Conservation (phyloP, 345 rosid genomes). For the Lepidium aucheri region DNA sequence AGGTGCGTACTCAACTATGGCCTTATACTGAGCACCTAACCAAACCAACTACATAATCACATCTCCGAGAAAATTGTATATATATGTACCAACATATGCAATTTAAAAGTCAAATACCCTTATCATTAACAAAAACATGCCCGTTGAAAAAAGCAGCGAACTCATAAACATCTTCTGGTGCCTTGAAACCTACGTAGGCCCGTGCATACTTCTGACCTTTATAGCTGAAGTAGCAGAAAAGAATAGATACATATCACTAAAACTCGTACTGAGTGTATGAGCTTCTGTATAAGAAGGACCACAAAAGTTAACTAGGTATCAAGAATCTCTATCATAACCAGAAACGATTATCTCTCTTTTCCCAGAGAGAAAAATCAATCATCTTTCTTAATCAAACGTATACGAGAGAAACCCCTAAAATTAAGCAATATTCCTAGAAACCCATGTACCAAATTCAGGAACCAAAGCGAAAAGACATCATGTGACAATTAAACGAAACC, state of each 20-base stretch:
- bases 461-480: neutral
- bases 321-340: neutral
- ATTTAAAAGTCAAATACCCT: conserved; percentile 34
- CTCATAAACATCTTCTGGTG: conserved; percentile 54
- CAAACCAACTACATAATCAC: neutral
- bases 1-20: conserved; percentile 67
- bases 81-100: neutral
- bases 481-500: neutral
- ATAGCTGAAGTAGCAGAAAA: conserved; percentile 30
- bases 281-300: neutral
- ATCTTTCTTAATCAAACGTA: neutral
- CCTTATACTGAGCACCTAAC: conserved; percentile 54
- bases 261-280: neutral
- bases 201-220: conserved; percentile 48
- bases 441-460: neutral
- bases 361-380: neutral
- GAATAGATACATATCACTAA: conserved; percentile 12
- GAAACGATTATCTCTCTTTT: neutral
- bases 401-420: conserved; percentile 17
- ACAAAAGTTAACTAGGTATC: neutral
- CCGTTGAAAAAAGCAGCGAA: conserved; percentile 64
- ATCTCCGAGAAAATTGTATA: neutral
- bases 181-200: conserved; percentile 54
- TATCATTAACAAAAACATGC: conserved; percentile 67
- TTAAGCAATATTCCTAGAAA: neutral